Conservation (phyloP, 441 rosid genomes). For the Populus hybrid region DNA sequence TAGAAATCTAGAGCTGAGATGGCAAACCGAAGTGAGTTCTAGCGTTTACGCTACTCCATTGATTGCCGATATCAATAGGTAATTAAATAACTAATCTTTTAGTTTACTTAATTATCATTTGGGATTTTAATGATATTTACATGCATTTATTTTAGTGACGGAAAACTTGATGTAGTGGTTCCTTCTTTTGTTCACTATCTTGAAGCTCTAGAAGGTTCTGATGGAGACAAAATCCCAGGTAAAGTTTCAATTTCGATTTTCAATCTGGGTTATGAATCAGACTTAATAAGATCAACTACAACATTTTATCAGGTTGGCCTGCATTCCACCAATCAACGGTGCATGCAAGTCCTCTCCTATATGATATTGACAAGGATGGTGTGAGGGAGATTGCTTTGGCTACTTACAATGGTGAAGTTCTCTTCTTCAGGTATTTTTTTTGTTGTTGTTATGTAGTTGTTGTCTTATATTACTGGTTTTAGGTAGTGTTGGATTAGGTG, state of each 20-base stretch:
- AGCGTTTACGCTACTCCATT: conserved; percentile 93
- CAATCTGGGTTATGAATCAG: no score
- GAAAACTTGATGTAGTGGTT: conserved; percentile 96
- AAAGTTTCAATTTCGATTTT: not conserved
- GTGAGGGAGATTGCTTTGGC: conserved; percentile 95
- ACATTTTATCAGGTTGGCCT: conserved; percentile 80
- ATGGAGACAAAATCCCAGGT: conserved; percentile 99
- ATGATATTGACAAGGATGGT: conserved; percentile 97
- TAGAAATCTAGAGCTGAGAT: conserved; percentile 83
- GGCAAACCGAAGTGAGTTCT: conserved; percentile 99
- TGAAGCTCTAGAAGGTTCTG: conserved; percentile 97
- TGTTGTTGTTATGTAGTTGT: not conserved
- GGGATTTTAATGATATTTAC: not conserved
- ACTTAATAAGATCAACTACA: not conserved
- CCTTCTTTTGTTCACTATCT: conserved; percentile 98
- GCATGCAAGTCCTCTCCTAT: conserved; percentile 93
- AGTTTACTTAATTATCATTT: not conserved
- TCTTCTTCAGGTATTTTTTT: conserved; percentile 78
- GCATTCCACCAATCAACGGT: conserved; percentile 98
- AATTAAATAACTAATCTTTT: not conserved
- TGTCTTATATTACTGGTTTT: not conserved
- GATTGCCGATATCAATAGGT: conserved; percentile 98
- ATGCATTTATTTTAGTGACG: conserved; percentile 61
- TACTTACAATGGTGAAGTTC: conserved; percentile 93
- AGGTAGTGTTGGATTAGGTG: not conserved